These are phyloP conservation scores for Cladophialophora psammophila DNA, from an alignment of 2,329 filamentous ascomycete species.

Conservation along the genomic window DNA sequence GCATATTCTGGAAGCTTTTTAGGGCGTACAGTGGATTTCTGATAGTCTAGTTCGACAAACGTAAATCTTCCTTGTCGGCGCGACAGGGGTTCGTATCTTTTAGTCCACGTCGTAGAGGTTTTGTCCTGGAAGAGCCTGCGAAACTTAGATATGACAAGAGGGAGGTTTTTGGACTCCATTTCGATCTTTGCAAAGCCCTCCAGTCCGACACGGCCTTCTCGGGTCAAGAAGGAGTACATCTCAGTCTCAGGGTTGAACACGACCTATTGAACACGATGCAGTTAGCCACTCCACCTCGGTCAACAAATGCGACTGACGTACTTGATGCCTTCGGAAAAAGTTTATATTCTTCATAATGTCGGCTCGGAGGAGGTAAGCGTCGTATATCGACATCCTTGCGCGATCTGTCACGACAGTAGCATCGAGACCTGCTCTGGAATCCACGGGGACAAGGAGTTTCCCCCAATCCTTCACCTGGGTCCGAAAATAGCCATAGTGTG, in stretches of 20 bases:
- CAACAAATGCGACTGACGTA: not conserved
- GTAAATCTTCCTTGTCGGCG: not conserved
- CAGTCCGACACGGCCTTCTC: not conserved
- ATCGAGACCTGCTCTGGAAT: not conserved
- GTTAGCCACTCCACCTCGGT: not conserved
- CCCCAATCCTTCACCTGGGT: not conserved
- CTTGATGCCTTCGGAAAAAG: not conserved
- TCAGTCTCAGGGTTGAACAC: not conserved
- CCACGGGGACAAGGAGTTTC: not conserved
- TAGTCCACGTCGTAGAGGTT: not conserved
- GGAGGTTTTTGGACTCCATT: not conserved
- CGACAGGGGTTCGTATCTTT: not conserved
- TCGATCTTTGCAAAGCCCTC: not conserved
- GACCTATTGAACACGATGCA: not conserved
- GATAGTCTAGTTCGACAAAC: not conserved
- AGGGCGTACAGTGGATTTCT: not conserved
- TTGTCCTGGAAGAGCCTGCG: not conserved
- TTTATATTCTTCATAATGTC: constrained; percentile 1
- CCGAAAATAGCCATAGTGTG: not conserved
- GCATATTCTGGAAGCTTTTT: not conserved
- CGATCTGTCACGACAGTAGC: not conserved
- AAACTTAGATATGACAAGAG: not conserved
- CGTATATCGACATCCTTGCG: not conserved
- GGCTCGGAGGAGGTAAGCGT: not conserved
- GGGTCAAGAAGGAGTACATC: not conserved